Evolutionary conservation across 2,329 filamentous ascomycete genomes (phyloP).

Genomic region (Cryphonectria carpinicola): DNA sequence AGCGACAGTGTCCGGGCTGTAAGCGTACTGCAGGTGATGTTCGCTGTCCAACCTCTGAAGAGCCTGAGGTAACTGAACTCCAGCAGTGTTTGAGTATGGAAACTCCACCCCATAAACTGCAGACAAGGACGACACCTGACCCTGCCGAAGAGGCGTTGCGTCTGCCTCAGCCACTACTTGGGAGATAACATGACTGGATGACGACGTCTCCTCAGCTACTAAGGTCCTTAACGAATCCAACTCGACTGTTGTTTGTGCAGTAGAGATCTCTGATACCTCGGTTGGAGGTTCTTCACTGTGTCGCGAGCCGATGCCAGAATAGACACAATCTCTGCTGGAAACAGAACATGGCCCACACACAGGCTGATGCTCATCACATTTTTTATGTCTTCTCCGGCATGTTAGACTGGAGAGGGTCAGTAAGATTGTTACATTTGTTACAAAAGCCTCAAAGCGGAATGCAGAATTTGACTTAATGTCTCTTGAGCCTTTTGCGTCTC

Average conservation of each 20-base stretch:
- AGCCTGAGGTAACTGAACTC: not conserved
- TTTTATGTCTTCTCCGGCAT: conserved; percentile 52
- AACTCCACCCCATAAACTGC: not conserved
- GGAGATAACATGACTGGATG: not conserved
- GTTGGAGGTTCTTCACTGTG: not conserved
- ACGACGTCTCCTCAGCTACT: not conserved
- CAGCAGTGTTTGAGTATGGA: not conserved
- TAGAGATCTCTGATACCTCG: not conserved
- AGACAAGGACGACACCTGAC: not conserved
- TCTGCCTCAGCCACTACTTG: not conserved
- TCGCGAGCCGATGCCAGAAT: conserved; percentile 4
- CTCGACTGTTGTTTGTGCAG: not conserved
- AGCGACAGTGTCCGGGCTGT: conserved; percentile 35
- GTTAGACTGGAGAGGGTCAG: conserved; percentile 40
- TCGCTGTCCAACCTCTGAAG: conserved; percentile 5
- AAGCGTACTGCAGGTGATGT: conserved; percentile 27
- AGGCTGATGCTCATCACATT: conserved; percentile 53
- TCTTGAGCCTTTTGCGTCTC: not conserved
- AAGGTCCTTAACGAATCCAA: not conserved
- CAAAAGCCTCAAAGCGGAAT: not conserved
- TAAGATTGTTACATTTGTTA: not conserved
- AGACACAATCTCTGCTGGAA: conserved; percentile 18
- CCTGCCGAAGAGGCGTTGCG: not conserved
- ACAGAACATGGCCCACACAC: conserved; percentile 18
- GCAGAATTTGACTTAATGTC: not conserved